These are phyloP conservation scores for Bipolaris sorokiniana DNA, from an alignment of 2,329 filamentous ascomycete species.

Conservation along the genomic window DNA sequence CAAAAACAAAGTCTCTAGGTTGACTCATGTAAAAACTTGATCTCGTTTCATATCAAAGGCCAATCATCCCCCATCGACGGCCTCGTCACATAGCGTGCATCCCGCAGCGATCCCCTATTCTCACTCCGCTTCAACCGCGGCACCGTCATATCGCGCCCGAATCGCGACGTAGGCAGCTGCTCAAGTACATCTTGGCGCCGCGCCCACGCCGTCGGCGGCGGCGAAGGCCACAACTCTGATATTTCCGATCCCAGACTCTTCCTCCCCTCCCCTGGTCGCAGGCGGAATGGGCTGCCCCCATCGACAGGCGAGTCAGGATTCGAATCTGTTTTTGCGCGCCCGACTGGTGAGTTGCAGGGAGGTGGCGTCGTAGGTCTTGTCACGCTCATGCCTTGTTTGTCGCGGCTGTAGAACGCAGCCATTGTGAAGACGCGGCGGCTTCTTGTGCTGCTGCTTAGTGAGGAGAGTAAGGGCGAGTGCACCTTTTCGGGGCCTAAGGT, in stretches of 20 bases:
- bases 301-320: constrained; percentile 38
- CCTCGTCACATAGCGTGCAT: not conserved
- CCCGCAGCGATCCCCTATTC: not conserved
- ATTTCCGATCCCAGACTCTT: constrained; percentile 27
- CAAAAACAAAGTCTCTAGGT: not conserved
- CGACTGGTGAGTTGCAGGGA: not conserved
- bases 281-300: constrained; percentile 34
- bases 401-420: constrained; percentile 23
- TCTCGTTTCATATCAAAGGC: not conserved
- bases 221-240: constrained; percentile 26
- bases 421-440: constrained; percentile 30
- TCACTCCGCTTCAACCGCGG: constrained; percentile 2
- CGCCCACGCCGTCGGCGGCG: constrained; percentile 22
- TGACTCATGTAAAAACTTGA: not conserved
- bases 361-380: constrained; percentile 2
- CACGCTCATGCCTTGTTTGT: constrained; percentile 3
- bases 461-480: constrained; percentile 11
- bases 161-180: constrained; percentile 5
- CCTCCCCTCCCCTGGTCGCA: constrained; percentile 37
- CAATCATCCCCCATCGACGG: not conserved
- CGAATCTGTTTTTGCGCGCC: not conserved
- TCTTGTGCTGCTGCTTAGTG: constrained; percentile 15
- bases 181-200: constrained; percentile 9
- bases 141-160: constrained; percentile 7
- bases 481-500: constrained; percentile 25